phyloP scores from a whole-genome alignment of 306 rosid genomes.

The Ziziphus jujuba region DNA sequence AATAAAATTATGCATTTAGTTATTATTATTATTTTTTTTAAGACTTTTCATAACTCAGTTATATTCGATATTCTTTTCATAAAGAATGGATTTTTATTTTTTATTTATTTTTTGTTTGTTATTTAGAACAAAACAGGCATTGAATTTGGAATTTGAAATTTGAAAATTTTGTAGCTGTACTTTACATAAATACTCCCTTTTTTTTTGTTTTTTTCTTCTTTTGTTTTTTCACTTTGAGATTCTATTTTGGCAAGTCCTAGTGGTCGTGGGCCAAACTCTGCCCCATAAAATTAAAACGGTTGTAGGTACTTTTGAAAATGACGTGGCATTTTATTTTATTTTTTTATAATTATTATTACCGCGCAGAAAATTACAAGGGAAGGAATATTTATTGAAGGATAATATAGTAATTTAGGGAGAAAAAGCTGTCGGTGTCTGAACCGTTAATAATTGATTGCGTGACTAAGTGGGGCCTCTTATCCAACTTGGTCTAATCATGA shows the following conservation, averaged over 20 bases:
- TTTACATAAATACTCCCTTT: no score
- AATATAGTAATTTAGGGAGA: slow-evolving; percentile 6
- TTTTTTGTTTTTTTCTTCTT: not conserved
- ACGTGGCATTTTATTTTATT: no score
- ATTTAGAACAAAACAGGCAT: not conserved
- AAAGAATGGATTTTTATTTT: no score
- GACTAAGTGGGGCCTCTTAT: slow-evolving; percentile 32
- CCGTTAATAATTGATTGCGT: slow-evolving; percentile 36
- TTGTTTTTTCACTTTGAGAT: no score
- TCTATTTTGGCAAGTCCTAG: not conserved
- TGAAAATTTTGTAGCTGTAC: not conserved
- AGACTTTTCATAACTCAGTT: no score
- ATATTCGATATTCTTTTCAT: no score
- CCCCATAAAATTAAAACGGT: no score
- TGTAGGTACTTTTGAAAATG: no score
- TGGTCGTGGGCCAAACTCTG: not conserved
- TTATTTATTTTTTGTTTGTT: no score
- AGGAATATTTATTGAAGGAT: not conserved
- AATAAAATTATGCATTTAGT: no score
- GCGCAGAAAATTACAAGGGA: not conserved
- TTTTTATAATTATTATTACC: no score
- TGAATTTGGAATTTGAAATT: not conserved
- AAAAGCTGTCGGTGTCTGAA: not conserved
- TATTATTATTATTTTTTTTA: no score
- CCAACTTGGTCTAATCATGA: slow-evolving; percentile 22